Evolutionary conservation across 148 eudicot species (phyloP).

Genomic region (Heliosperma pusillum): DNA sequence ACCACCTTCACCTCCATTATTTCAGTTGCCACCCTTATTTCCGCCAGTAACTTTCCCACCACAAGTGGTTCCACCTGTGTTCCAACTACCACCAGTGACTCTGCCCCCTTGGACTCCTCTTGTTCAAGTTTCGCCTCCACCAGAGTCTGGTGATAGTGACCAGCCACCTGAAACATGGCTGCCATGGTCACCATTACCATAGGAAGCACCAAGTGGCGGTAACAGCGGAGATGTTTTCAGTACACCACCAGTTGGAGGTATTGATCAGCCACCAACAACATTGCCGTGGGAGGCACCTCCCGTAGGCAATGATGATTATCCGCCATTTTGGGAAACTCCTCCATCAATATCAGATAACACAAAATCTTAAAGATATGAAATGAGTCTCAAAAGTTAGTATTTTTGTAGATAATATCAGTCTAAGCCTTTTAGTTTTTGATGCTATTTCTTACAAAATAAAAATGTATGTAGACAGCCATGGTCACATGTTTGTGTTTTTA

Average conservation of each 20-base stretch:
- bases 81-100: constrained; percentile 1
- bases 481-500: constrained; percentile 10
- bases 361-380: constrained; percentile 5
- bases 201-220: constrained; percentile 14
- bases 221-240: neutral
- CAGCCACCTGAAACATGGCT: constrained; percentile 29
- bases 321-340: constrained; percentile 25
- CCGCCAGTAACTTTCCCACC: neutral
- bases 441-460: constrained; percentile 7
- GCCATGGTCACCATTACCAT: constrained; percentile 28
- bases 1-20: constrained; percentile 16
- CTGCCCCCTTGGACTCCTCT: constrained; percentile 27
- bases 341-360: constrained; percentile 4
- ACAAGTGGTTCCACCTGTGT: constrained; percentile 8
- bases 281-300: constrained; percentile 34
- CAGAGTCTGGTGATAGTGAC: neutral
- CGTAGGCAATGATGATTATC: constrained; percentile 10
- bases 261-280: constrained; percentile 22
- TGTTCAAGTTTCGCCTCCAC: constrained; percentile 17
- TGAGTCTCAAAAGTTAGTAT: neutral
- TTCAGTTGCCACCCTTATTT: constrained; percentile 15
- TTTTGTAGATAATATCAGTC: neutral
- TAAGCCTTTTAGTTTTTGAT: constrained; percentile 4
- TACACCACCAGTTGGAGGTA: constrained; percentile 9
- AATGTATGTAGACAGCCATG: neutral